phyloP scores from a whole-genome alignment of 768 basidiomycete genomes.

The Boletus sp. region DNA sequence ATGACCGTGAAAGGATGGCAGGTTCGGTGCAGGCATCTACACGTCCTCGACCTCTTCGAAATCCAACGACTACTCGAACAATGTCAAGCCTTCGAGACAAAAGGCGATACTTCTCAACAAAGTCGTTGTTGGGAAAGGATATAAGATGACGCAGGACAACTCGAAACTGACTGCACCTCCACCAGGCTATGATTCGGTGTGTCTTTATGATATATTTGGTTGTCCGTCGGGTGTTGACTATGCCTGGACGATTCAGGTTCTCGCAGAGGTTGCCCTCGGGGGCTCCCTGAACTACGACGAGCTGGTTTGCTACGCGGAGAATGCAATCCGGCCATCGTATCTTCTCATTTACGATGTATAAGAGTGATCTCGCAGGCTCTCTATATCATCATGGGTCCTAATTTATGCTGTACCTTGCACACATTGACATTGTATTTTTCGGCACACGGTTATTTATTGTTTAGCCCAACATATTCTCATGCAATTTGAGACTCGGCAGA shows the following conservation, averaged over 20 bases:
- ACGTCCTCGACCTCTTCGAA: slow-evolving; percentile 80
- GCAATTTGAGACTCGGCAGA: not conserved
- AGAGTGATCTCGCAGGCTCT: not conserved
- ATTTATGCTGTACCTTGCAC: slow-evolving; percentile 1
- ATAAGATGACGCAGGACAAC: slow-evolving; percentile 60
- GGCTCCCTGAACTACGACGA: slow-evolving; percentile 70
- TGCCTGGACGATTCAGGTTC: slow-evolving; percentile 40
- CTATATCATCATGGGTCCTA: not conserved
- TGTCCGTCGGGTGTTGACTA: not conserved
- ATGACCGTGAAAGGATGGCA: slow-evolving; percentile 24
- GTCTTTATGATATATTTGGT: slow-evolving; percentile 18
- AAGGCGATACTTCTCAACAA: slow-evolving; percentile 74
- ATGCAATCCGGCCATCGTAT: slow-evolving; percentile 70
- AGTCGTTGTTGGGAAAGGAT: slow-evolving; percentile 67
- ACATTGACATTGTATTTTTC: not conserved
- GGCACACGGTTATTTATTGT: slow-evolving; percentile 7
- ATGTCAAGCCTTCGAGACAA: slow-evolving; percentile 48
- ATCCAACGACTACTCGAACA: slow-evolving; percentile 70
- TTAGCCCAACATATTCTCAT: not conserved
- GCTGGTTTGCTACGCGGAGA: slow-evolving; percentile 64
- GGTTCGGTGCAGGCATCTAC: slow-evolving; percentile 70
- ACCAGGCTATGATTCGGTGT: slow-evolving; percentile 61
- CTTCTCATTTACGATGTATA: slow-evolving; percentile 62
- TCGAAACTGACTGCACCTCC: slow-evolving; percentile 55
- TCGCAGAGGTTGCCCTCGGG: slow-evolving; percentile 56